Evolutionary conservation across 768 basidiomycete species (phyloP).

Genomic region (Steccherinum ochraceum): DNA sequence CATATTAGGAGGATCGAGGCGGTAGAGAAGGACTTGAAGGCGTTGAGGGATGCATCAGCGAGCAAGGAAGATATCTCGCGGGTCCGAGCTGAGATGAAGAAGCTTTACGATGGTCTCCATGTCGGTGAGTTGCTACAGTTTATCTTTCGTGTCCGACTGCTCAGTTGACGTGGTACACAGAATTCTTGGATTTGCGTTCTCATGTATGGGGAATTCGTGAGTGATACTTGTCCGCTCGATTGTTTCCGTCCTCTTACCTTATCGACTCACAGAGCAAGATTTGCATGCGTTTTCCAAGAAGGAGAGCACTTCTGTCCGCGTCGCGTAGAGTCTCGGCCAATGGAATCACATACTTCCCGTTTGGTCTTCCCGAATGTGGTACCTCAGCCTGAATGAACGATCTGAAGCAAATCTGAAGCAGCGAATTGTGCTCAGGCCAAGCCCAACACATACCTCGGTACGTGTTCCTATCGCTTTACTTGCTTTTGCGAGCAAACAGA

Average conservation of each 20-base stretch:
- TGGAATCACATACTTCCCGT: not conserved
- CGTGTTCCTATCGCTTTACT: too few species aligned
- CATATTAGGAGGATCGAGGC: slow-evolving; percentile 79
- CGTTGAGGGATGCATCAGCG: slow-evolving; percentile 55
- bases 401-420: too few species aligned
- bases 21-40: slow-evolving; percentile 86
- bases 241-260: slow-evolving; percentile 6
- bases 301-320: slow-evolving; percentile 52
- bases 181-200: slow-evolving; percentile 73
- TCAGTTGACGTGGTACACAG: slow-evolving; percentile 27
- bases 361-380: too few species aligned
- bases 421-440: too few species aligned
- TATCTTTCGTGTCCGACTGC: not conserved
- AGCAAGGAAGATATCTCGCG: slow-evolving; percentile 77
- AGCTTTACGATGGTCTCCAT: slow-evolving; percentile 77
- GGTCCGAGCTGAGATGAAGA: slow-evolving; percentile 78
- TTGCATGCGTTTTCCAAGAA: slow-evolving; percentile 68
- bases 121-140: slow-evolving; percentile 44
- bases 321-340: slow-evolving; percentile 28
- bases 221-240: slow-evolving; percentile 23
- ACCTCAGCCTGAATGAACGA: too few species aligned
- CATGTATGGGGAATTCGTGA: slow-evolving; percentile 87
- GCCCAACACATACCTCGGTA: too few species aligned
- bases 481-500: too few species aligned
- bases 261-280: slow-evolving; percentile 75